Evolutionary conservation across 129 eudicot genomes (phyloP).

Genomic region (Logfia minima): DNA sequence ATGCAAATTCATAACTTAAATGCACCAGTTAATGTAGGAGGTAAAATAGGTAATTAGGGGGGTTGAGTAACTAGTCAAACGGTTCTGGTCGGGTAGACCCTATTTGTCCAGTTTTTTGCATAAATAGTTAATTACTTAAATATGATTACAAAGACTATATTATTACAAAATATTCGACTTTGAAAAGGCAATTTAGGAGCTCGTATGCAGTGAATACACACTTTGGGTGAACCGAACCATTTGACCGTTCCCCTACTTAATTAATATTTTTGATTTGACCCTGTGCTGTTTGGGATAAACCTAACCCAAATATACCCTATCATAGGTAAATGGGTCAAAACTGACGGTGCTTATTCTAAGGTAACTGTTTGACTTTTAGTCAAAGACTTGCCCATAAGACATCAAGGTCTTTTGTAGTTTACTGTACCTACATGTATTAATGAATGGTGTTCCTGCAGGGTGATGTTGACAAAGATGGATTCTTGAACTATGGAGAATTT

Average conservation of each 20-base stretch:
- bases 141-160: no score
- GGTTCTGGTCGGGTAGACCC: not conserved
- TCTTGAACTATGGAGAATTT: slow-evolving; percentile 72
- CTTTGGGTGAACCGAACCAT: not conserved
- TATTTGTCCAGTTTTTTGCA: not conserved
- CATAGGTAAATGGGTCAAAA: not conserved
- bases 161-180: not conserved
- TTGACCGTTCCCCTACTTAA: not conserved
- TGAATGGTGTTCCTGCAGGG: slow-evolving; percentile 54
- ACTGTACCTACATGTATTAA: slow-evolving; percentile 5
- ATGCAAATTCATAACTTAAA: not conserved
- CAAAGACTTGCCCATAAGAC: not conserved
- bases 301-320: not conserved
- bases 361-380: not conserved
- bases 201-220: not conserved
- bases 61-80: not conserved
- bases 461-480: slow-evolving; percentile 89
- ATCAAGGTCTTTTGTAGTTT: not conserved
- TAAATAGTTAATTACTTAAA: no score
- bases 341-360: not conserved
- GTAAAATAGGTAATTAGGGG: not conserved
- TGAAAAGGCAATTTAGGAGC: no score
- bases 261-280: not conserved
- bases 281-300: not conserved
- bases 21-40: not conserved